These are phyloP conservation scores for Waitea zeae DNA, from an alignment of 1,284 basidiomycete species.

Conservation along the genomic window DNA sequence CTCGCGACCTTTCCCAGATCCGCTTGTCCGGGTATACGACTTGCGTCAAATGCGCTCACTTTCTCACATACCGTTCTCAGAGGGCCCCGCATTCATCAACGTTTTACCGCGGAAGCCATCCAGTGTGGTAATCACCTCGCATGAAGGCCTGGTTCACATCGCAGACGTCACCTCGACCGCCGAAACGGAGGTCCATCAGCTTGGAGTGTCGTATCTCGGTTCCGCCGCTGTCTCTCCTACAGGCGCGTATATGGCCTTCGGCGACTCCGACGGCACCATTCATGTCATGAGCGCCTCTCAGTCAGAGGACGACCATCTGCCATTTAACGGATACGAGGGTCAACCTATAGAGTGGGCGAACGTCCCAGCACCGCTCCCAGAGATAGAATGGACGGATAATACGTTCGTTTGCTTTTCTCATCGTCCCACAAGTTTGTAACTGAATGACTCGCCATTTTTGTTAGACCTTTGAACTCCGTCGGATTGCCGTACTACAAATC, in stretches of 20 bases:
- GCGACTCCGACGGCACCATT: slow-evolving; percentile 75
- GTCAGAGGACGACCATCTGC: slow-evolving; percentile 38
- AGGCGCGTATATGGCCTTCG: slow-evolving; percentile 85
- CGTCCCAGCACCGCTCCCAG: slow-evolving; percentile 44
- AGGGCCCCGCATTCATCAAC: slow-evolving; percentile 78
- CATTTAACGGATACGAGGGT: slow-evolving; percentile 81
- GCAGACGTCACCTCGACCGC: slow-evolving; percentile 67
- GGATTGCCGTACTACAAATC: slow-evolving; percentile 81
- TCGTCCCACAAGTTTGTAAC: slow-evolving; percentile 3
- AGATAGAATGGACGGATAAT: slow-evolving; percentile 63
- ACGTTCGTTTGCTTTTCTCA: slow-evolving; percentile 33
- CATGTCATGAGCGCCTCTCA: slow-evolving; percentile 70
- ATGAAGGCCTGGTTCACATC: slow-evolving; percentile 79
- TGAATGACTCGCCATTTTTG: no score
- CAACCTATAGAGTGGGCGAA: slow-evolving; percentile 79
- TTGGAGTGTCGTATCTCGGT: slow-evolving; percentile 63
- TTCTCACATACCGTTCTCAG: slow-evolving; percentile 75
- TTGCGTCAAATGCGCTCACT: slow-evolving; percentile 67
- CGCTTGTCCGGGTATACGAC: slow-evolving; percentile 88
- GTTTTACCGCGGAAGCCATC: slow-evolving; percentile 69
- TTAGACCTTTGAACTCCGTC: slow-evolving; percentile 76
- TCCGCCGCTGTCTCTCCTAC: slow-evolving; percentile 74
- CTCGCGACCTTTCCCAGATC: slow-evolving; percentile 82
- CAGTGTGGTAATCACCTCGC: slow-evolving; percentile 67
- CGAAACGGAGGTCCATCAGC: slow-evolving; percentile 58